Evolutionary conservation across 768 basidiomycete genomes (phyloP).

Genomic region (Lentinula boryana): DNA sequence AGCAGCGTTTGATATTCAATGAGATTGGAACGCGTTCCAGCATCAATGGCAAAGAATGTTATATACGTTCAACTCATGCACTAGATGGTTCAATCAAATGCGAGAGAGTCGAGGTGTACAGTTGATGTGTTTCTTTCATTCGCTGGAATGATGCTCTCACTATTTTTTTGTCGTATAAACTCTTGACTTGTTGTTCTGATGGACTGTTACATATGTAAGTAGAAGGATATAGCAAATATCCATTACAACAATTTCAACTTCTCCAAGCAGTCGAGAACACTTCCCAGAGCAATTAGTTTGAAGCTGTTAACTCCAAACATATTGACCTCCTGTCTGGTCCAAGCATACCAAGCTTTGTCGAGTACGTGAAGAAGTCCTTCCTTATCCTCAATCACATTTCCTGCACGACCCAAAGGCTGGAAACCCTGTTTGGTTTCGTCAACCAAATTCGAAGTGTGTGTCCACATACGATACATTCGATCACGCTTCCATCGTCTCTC

Average conservation of each 20-base stretch:
- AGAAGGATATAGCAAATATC: background rate
- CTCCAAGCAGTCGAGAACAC: slow-evolving; percentile 55
- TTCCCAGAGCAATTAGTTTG: slow-evolving; percentile 54
- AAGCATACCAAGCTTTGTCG: slow-evolving; percentile 56
- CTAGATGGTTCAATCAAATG: too few relatives aligned
- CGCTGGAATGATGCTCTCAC: too few relatives aligned
- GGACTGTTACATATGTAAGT: background rate
- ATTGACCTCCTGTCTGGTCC: slow-evolving; percentile 43
- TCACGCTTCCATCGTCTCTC: slow-evolving; percentile 56
- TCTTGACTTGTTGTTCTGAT: too few relatives aligned
- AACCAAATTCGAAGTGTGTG: slow-evolving; percentile 49
- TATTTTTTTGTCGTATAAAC: too few relatives aligned
- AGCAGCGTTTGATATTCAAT: background rate
- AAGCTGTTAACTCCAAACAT: slow-evolving; percentile 59
- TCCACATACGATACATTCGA: slow-evolving; percentile 56
- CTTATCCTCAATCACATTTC: slow-evolving; percentile 18
- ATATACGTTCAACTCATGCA: too few relatives aligned
- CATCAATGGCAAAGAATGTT: background rate
- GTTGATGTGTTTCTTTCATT: too few relatives aligned
- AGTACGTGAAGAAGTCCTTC: slow-evolving; percentile 33
- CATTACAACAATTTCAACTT: slow-evolving; percentile 15
- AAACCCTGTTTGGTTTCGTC: slow-evolving; percentile 39
- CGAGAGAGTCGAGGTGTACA: too few relatives aligned
- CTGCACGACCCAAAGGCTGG: slow-evolving; percentile 14
- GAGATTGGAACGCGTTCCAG: background rate